Percentiles rank a stretch among this genome's conserved stretches.
phyloP scores from a whole-genome alignment of 2,329 filamentous ascomycete genomes.

The Emmonsiellopsis sp. region DNA sequence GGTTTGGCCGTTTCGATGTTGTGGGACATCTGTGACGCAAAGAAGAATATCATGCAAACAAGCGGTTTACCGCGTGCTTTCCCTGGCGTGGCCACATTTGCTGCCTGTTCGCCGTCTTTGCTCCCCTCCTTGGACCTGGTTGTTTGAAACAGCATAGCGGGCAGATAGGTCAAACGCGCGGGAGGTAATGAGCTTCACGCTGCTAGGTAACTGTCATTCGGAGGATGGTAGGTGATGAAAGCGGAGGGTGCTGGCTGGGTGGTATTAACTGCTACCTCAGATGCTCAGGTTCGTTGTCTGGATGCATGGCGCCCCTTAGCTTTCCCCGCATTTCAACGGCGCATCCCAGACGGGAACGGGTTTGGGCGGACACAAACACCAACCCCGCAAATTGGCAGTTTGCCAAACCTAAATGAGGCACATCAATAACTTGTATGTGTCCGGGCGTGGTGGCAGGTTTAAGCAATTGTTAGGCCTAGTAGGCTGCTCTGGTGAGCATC shows the following conservation, averaged over 20 bases:
- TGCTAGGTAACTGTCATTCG: background rate
- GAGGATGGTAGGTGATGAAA: background rate
- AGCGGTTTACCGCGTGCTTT: conserved; percentile 8
- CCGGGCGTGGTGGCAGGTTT: no score
- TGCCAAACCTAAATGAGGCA: background rate
- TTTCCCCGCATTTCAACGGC: background rate
- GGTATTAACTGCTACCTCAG: no score
- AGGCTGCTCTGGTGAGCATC: background rate
- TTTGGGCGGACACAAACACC: background rate
- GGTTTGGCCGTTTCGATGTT: conserved; percentile 14
- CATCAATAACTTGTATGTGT: no score
- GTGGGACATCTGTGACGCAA: conserved; percentile 18
- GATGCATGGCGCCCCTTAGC: background rate
- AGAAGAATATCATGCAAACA: conserved; percentile 20
- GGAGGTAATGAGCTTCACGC: background rate
- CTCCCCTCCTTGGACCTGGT: conserved; percentile 4
- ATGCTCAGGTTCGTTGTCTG: background rate
- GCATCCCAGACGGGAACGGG: background rate
- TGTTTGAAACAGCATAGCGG: conserved; percentile 1
- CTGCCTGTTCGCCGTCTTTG: background rate
- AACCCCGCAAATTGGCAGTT: background rate
- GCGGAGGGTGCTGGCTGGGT: background rate
- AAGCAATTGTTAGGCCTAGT: no score
- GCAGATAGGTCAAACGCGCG: background rate
- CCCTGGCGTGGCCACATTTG: background rate